Base-by-base conservation (phyloP, 495 filamentous ascomycete species). In the Thozetella sp. region DNA sequence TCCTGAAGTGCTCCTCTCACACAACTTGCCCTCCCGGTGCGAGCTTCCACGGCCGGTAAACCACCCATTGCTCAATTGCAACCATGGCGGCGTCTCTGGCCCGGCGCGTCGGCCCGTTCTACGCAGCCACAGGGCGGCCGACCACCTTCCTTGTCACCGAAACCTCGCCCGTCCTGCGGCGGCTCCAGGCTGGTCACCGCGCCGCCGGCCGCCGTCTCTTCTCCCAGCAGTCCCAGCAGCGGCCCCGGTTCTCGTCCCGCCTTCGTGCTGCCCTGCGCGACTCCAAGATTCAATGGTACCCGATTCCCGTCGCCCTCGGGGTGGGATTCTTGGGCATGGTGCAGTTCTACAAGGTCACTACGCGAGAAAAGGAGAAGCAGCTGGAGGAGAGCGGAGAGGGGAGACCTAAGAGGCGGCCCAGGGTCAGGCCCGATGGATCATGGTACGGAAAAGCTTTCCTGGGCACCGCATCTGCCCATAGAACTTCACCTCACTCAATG, bases 251-350 rank as follows among this genome's bases (percentile, higher is more conserved):
- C 63, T 68, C 69, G 19, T 72, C 73, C 27, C 72, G 70, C n/a
- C 66, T 73, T 40, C 64, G 69, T 0, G 56, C 46, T 22, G 71
- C 77, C 87, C 60, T 85, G 83, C 52, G 68, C 56, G 67, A 88
- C 60, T 96, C 91, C 25, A 95, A 89, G 65, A 83, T 97, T 53
- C 85, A 91, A 82, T 99, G 95, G 95, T 90, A 93, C 75, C 91
- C 91, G n/a, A 98, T 99, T 68, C 96, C 95, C 22, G 85, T 97
- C 34, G 92, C 88, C 10, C 80, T 98, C 3, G 95, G 95, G 46
- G 89, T 98, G 62, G 92, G 83, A 40, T 92, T 97, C 51, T 79
- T 99, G 12, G 96, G 94, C 2, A 74, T 92, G 17, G 79, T 90
- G 25, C 93, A 97, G 60, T 88, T 97, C 67, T 95, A 97, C 75